Evolutionary conservation across 371 early-diverging fungal species (phyloP), one percentile per base, ranked within the genome.

Genomic region (Haplosporangium sp.): DNA sequence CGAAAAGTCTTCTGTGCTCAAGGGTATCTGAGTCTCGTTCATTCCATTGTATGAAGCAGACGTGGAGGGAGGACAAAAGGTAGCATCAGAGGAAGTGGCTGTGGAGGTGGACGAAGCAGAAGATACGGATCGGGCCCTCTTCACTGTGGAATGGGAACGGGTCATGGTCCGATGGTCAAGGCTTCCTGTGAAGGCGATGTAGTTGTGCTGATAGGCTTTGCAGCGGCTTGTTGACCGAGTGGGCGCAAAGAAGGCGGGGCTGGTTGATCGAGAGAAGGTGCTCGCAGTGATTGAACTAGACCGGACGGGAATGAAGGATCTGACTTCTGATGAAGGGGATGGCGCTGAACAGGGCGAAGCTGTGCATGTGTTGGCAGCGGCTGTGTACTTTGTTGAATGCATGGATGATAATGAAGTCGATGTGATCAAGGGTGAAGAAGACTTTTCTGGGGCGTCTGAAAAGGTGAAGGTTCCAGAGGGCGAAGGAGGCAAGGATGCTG

Each of bases 91-190:
- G 5, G 48, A 13, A 0, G 45, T 0, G 29, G 37, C 7, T 14
- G 45, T 20, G 11, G 67, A 20, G 11, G 20, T 43, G 55, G 29
- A 54, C 14, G 54, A 62, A 1, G 66, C 18, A 7, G 51, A 58
- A 53, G 59, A 37, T 6, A 36, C 11, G 58, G 52, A 29, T 4
- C 29, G 29, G 29, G 29, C 4, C 29, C 29, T 29, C 29, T 29
- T 29, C 9, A 5, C 23, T 38, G 40, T 29, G 37, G 20, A 16
- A 11, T 42, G 43, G 38, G 61, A 37, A 21, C 74, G 74, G n/a
- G 56, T 16, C 75, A 74, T 74, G 45, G 69, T 55, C 47, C 75
- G 69, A 37, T 69, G 75, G 18, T 74, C 66, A 21, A 69, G 75
- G 37, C 64, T 63, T 18, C 67, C 29, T 0, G 52, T 38, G 14